Percentiles rank a stretch among this genome's conserved stretches.
Evolutionary conservation across 805 yeast genomes (phyloP).

Genomic region (Ogataea parapolymorpha): DNA sequence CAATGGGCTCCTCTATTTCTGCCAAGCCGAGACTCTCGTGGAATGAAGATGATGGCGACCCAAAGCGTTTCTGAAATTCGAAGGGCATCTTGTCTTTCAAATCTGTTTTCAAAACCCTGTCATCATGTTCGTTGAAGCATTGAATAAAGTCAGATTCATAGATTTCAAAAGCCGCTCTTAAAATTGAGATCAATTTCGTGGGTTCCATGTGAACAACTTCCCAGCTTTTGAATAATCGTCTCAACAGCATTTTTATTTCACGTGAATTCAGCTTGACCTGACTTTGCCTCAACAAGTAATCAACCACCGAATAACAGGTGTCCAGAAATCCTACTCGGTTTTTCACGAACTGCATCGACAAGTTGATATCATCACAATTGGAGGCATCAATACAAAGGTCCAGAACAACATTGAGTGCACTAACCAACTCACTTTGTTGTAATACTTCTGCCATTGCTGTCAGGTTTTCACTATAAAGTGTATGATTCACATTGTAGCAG

Average conservation of each 20-base stretch:
- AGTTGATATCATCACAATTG: slow-evolving; percentile 24
- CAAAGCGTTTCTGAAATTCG: background rate
- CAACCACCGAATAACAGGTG: slow-evolving; percentile 19
- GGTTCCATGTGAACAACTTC: slow-evolving; percentile 17
- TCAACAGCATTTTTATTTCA: slow-evolving; percentile 21
- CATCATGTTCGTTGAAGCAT: slow-evolving; percentile 15
- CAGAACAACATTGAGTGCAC: slow-evolving; percentile 22
- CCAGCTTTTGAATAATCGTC: slow-evolving; percentile 24
- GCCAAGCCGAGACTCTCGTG: slow-evolving; percentile 7
- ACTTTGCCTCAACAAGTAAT: slow-evolving; percentile 8
- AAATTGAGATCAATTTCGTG: slow-evolving; percentile 8
- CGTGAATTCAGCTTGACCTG: slow-evolving; percentile 16
- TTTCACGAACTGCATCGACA: slow-evolving; percentile 32
- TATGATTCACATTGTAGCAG: slow-evolving; percentile 8
- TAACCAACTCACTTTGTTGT: slow-evolving; percentile 22
- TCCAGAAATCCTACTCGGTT: slow-evolving; percentile 22
- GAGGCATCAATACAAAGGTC: slow-evolving; percentile 26
- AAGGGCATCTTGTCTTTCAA: slow-evolving; percentile 5
- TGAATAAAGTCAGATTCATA: slow-evolving; percentile 17
- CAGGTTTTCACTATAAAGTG: too few relatives aligned
- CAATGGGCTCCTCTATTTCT: slow-evolving; percentile 17
- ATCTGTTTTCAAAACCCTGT: slow-evolving; percentile 12
- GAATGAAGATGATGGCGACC: slow-evolving; percentile 3
- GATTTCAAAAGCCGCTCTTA: slow-evolving; percentile 12
- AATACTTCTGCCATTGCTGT: too few relatives aligned